Percentiles rank a stretch among this genome's conserved stretches.
Evolutionary conservation across 345 rosid genomes (phyloP).

Genomic region (Garcia nutans): DNA sequence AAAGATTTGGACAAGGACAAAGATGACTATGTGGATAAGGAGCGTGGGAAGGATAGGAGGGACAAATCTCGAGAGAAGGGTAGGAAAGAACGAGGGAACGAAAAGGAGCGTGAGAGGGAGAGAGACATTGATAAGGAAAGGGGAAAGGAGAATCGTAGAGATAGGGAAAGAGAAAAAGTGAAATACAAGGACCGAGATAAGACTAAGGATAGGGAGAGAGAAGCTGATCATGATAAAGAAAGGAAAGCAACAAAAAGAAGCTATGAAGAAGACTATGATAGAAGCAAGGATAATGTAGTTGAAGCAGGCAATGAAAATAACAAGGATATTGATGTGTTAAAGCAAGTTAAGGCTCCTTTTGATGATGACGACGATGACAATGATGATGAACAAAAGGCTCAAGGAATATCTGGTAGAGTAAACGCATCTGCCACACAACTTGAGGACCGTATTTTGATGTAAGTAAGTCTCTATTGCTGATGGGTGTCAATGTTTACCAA

Average conservation of each 20-base stretch:
- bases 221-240: slow-evolving; percentile 44
- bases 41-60: slow-evolving; percentile 24
- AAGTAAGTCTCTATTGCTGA: slow-evolving; percentile 26
- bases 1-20: slow-evolving; percentile 13
- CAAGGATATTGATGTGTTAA: slow-evolving; percentile 35
- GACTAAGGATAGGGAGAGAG: slow-evolving; percentile 47
- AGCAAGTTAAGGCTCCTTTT: slow-evolving; percentile 23
- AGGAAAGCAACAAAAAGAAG: slow-evolving; percentile 31
- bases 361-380: slow-evolving; percentile 14
- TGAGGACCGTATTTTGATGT: slow-evolving; percentile 68
- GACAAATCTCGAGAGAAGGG: slow-evolving; percentile 24
- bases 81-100: slow-evolving; percentile 30
- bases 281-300: slow-evolving; percentile 28
- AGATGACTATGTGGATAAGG: slow-evolving; percentile 15
- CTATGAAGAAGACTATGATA: slow-evolving; percentile 35
- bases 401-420: slow-evolving; percentile 36
- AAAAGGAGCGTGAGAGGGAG: slow-evolving; percentile 45
- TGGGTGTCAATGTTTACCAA: too few relatives aligned
- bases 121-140: slow-evolving; percentile 24
- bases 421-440: slow-evolving; percentile 40
- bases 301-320: slow-evolving; percentile 39
- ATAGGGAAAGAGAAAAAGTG: slow-evolving; percentile 27
- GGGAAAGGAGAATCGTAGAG: slow-evolving; percentile 35
- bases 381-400: slow-evolving; percentile 36
- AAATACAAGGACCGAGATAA: slow-evolving; percentile 43